Evolutionary conservation across 371 early-diverging fungal species (phyloP).

Genomic region (Apophysomyces trapeziformis): DNA sequence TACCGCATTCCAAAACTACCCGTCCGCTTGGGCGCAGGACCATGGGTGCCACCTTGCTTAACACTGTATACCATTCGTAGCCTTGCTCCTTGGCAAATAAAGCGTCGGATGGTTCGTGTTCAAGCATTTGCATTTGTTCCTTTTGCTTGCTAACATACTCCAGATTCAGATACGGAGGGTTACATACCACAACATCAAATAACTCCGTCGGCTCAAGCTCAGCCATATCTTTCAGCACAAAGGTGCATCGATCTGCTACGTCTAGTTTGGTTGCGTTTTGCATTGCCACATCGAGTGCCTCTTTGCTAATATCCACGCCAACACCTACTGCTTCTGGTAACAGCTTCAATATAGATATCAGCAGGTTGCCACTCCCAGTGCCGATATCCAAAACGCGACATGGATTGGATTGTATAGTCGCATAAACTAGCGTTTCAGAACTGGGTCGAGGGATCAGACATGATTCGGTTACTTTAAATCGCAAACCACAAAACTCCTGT

Average conservation of each 20-base stretch:
- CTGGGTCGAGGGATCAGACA: slow-evolving; percentile 76
- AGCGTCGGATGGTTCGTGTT: slow-evolving; percentile 69
- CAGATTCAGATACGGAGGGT: slow-evolving; percentile 74
- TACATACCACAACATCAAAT: slow-evolving; percentile 74
- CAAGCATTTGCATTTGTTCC: slow-evolving; percentile 38
- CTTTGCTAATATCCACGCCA: slow-evolving; percentile 68
- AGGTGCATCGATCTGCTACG: slow-evolving; percentile 32
- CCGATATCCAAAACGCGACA: slow-evolving; percentile 69
- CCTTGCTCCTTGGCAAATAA: slow-evolving; percentile 70
- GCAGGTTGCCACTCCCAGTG: slow-evolving; percentile 76
- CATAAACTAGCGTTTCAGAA: slow-evolving; percentile 67
- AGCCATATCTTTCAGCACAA: slow-evolving; percentile 50
- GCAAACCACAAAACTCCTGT: slow-evolving; percentile 59
- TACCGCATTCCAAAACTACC: slow-evolving; percentile 71
- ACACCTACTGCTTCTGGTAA: slow-evolving; percentile 43
- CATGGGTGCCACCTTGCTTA: slow-evolving; percentile 43
- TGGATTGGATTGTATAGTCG: slow-evolving; percentile 27
- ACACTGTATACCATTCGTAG: slow-evolving; percentile 64
- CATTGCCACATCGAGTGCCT: slow-evolving; percentile 62
- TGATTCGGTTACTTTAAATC: slow-evolving; percentile 64
- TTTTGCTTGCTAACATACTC: slow-evolving; percentile 25
- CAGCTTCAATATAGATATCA: slow-evolving; percentile 59
- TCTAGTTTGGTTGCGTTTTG: slow-evolving; percentile 45
- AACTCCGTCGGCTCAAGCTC: slow-evolving; percentile 26
- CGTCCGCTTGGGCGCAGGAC: slow-evolving; percentile 43